A percentile compares a stretch with the other conserved stretches of the same genome.
Conservation (phyloP, 2,329 filamentous ascomycete genomes). For the Metarhizium guizhouense region DNA sequence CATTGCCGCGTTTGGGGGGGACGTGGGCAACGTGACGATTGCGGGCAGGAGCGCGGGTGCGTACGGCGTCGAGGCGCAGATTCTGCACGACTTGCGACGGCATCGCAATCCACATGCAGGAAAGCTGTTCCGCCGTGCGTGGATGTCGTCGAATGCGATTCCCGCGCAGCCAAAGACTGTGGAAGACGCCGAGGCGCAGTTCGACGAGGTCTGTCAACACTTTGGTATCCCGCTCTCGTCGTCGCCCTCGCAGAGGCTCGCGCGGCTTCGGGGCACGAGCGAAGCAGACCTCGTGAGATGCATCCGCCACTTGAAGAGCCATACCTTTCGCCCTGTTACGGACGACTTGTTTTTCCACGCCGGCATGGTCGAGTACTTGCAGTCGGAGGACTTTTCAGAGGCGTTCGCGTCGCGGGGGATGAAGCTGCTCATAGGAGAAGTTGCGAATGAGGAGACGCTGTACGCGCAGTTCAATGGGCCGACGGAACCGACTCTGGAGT, state of each 20-base stretch:
- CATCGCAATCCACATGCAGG: neutral
- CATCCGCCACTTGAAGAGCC: slow-evolving; percentile 29
- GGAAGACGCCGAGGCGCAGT: slow-evolving; percentile 27
- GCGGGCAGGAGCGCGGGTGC: slow-evolving; percentile 34
- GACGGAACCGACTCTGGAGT: slow-evolving; percentile 20
- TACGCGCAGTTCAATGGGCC: slow-evolving; percentile 31
- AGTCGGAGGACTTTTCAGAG: slow-evolving; percentile 24
- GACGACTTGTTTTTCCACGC: slow-evolving; percentile 30
- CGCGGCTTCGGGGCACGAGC: neutral
- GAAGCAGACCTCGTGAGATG: slow-evolving; percentile 20
- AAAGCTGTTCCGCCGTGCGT: slow-evolving; percentile 25
- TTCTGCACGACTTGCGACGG: slow-evolving; percentile 24
- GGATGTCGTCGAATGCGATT: slow-evolving; percentile 37
- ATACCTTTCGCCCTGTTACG: slow-evolving; percentile 36
- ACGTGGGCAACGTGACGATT: slow-evolving; percentile 34
- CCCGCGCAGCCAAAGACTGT: slow-evolving; percentile 32
- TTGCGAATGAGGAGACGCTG: slow-evolving; percentile 33
- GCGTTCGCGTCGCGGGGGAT: slow-evolving; percentile 25
- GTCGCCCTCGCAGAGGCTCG: neutral
- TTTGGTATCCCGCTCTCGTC: slow-evolving; percentile 18
- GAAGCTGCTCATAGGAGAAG: slow-evolving; percentile 32
- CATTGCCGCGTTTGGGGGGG: slow-evolving; percentile 35
- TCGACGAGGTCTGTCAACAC: slow-evolving; percentile 30
- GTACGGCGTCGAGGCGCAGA: slow-evolving; percentile 32
- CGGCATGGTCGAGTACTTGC: slow-evolving; percentile 28